Evolutionary conservation across 441 rosid genomes (phyloP).

Genomic region (Hura crepitans): DNA sequence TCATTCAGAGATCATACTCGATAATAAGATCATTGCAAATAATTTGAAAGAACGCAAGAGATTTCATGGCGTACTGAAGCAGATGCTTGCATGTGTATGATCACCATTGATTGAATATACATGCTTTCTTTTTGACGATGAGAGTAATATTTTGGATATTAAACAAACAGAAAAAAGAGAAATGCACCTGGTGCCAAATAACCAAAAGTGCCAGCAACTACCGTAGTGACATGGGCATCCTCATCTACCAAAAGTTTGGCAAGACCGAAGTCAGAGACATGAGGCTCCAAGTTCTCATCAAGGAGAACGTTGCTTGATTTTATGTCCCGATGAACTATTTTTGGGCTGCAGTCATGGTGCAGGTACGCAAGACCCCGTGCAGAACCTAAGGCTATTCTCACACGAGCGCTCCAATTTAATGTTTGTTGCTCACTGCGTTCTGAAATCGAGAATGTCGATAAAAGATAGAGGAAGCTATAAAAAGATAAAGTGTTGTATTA

Average conservation of each 20-base stretch:
- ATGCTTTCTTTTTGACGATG: not conserved
- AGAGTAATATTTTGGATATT: not conserved
- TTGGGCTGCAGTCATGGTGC: constrained; percentile 89
- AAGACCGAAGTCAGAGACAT: constrained; percentile 88
- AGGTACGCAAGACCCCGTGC: constrained; percentile 82
- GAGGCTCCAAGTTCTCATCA: constrained; percentile 81
- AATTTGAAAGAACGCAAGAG: no score
- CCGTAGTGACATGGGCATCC: constrained; percentile 91
- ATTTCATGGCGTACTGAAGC: no score
- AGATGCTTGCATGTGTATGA: no score
- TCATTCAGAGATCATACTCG: no score
- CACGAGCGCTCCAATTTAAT: constrained; percentile 66
- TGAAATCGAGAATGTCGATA: constrained; percentile 12
- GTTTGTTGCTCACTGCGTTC: constrained; percentile 37
- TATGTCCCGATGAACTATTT: constrained; percentile 79
- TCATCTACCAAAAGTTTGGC: constrained; percentile 95
- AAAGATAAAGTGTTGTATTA: not conserved
- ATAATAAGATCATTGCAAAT: no score
- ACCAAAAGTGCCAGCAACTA: constrained; percentile 95
- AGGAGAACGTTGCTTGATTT: constrained; percentile 92
- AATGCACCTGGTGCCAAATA: constrained; percentile 81
- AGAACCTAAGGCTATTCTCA: constrained; percentile 71
- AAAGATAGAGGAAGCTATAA: not conserved
- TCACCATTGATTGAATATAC: no score
- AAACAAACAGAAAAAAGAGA: not conserved